Conservation (phyloP, 2,329 filamentous ascomycete genomes). For the Furcasterigmium sp. region DNA sequence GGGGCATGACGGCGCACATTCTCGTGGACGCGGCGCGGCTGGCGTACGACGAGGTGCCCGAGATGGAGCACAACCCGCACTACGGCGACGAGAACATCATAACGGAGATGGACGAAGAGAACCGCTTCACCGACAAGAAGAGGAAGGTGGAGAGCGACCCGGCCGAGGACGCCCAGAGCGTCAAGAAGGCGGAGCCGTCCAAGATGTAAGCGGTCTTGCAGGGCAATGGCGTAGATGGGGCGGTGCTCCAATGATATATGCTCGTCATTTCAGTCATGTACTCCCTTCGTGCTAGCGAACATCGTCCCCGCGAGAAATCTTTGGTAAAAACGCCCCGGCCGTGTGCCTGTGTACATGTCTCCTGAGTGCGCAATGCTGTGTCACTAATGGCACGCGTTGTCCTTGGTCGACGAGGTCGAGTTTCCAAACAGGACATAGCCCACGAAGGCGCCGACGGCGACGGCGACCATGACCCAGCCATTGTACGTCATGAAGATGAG, state of each 20-base stretch:
- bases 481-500: slow-evolving; percentile 99
- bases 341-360: no score
- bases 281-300: no score
- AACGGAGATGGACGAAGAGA: slow-evolving; percentile 35
- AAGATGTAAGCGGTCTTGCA: slow-evolving; percentile 7
- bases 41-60: slow-evolving; percentile 76
- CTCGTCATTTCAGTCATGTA: no score
- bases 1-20: slow-evolving; percentile 91
- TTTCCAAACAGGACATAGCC: slow-evolving; percentile 82
- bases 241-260: no score
- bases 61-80: slow-evolving; percentile 65
- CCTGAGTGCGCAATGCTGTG: no score
- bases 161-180: slow-evolving; percentile 13
- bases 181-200: slow-evolving; percentile 10
- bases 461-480: slow-evolving; percentile 92
- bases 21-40: slow-evolving; percentile 82
- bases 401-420: slow-evolving; percentile 67
- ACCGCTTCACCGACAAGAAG: slow-evolving; percentile 41
- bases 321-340: no score
- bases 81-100: slow-evolving; percentile 51
- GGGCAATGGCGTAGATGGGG: no score
- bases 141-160: slow-evolving; percentile 17
- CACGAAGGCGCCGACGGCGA: slow-evolving; percentile 81
- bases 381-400: slow-evolving; percentile 87
- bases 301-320: no score